A percentile compares a stretch with the other conserved stretches of the same genome.
Conservation (phyloP, 2,329 filamentous ascomycete genomes). For the Fusarium tuaranense region DNA sequence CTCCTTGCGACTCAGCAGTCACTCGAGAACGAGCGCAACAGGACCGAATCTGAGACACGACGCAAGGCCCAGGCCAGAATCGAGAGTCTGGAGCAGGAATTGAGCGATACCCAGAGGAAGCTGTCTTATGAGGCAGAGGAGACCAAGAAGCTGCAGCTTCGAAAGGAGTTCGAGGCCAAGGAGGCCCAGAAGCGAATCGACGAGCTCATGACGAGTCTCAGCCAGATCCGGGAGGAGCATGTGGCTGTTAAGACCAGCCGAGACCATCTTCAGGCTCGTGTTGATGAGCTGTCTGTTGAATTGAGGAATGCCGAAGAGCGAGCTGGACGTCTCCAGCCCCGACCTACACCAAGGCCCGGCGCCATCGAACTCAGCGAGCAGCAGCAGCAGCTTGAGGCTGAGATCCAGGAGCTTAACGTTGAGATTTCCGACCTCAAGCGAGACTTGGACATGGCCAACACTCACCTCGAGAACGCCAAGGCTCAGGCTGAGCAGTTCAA, state of each 20-base stretch:
- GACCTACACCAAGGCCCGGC: slow-evolving; percentile 73
- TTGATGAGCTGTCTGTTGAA: slow-evolving; percentile 90
- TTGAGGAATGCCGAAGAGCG: slow-evolving; percentile 91
- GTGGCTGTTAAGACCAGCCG: slow-evolving; percentile 86
- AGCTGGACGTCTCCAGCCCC: slow-evolving; percentile 82
- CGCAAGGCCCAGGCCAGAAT: slow-evolving; percentile 83
- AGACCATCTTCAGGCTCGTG: slow-evolving; percentile 88
- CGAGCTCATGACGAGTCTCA: slow-evolving; percentile 83
- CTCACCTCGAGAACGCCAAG: slow-evolving; percentile 84
- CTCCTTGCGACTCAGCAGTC: slow-evolving; percentile 87
- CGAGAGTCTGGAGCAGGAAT: slow-evolving; percentile 82
- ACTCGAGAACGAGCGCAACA: slow-evolving; percentile 90
- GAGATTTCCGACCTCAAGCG: slow-evolving; percentile 90
- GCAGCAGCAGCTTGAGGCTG: slow-evolving; percentile 65
- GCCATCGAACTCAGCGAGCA: slow-evolving; percentile 56
- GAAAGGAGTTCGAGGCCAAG: slow-evolving; percentile 90
- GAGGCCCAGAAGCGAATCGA: slow-evolving; percentile 93
- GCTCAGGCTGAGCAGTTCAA: slow-evolving; percentile 89
- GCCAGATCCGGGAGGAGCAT: slow-evolving; percentile 87
- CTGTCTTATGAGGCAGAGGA: slow-evolving; percentile 87
- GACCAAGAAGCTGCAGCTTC: slow-evolving; percentile 81
- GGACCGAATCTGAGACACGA: slow-evolving; percentile 83
- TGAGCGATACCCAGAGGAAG: slow-evolving; percentile 83
- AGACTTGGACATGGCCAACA: slow-evolving; percentile 83
- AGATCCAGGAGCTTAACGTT: slow-evolving; percentile 82